Evolutionary conservation across 768 basidiomycete species (phyloP).

Genomic region (Auricularia sp.): DNA sequence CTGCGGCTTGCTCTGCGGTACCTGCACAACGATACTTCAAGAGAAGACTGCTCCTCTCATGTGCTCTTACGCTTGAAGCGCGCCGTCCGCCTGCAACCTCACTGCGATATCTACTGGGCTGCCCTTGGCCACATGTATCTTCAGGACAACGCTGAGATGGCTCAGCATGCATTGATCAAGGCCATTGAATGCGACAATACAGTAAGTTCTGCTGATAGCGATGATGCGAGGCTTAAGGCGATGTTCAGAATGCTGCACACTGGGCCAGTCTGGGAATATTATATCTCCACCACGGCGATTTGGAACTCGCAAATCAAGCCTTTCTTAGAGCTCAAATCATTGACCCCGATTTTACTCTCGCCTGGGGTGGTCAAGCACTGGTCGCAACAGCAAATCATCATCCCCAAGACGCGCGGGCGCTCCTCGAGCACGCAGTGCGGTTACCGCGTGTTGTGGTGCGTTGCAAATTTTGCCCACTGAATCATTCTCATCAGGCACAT

Average conservation of each 20-base stretch:
- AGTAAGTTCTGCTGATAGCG: conserved; percentile 30
- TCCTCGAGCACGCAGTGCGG: conserved; percentile 66
- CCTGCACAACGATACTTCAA: conserved; percentile 22
- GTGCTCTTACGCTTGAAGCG: conserved; percentile 44
- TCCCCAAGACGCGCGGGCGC: conserved; percentile 46
- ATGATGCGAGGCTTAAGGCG: background rate
- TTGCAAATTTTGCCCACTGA: conserved; percentile 16
- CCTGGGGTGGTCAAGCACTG: conserved; percentile 87
- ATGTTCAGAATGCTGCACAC: conserved; percentile 48
- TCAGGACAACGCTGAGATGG: conserved; percentile 51
- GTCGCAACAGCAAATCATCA: conserved; percentile 55
- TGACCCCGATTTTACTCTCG: conserved; percentile 79
- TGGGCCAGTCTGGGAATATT: conserved; percentile 89
- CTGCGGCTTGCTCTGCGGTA: conserved; percentile 41
- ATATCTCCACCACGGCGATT: conserved; percentile 70
- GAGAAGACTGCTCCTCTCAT: conserved; percentile 32
- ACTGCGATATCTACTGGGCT: conserved; percentile 70
- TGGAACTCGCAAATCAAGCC: conserved; percentile 75
- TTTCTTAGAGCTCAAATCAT: conserved; percentile 81
- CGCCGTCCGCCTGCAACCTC: conserved; percentile 64
- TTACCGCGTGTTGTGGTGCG: conserved; percentile 47
- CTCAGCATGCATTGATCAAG: conserved; percentile 88
- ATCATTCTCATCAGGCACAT: background rate
- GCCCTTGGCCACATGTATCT: conserved; percentile 71
- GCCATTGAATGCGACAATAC: conserved; percentile 81